Conservation (phyloP, 2,329 filamentous ascomycete species). For the Arthroderma sp. region DNA sequence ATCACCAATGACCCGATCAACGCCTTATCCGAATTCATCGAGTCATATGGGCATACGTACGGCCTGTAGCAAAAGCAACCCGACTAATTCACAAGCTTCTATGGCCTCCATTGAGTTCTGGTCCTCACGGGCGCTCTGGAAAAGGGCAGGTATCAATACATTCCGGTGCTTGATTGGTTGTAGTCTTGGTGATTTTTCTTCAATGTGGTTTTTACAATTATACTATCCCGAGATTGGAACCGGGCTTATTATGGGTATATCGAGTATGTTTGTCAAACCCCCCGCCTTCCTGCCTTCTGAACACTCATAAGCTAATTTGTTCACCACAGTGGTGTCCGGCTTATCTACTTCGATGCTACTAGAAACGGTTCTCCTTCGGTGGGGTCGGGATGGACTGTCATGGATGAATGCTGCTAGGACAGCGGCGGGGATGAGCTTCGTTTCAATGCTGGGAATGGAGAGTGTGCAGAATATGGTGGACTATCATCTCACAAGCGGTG, state of each 20-base stretch:
- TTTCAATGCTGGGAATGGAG: conserved; percentile 49
- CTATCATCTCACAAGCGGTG: conserved; percentile 41
- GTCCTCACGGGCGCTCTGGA: conserved; percentile 31
- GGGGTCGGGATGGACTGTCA: conserved; percentile 35
- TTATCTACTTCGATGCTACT: conserved; percentile 40
- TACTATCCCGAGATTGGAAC: conserved; percentile 36
- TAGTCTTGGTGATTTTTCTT: conserved; percentile 43
- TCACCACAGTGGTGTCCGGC: conserved; percentile 36
- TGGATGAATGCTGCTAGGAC: conserved; percentile 38
- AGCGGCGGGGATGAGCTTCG: conserved; percentile 45
- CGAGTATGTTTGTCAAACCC: conserved; percentile 27
- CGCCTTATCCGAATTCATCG: not conserved
- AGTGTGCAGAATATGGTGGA: conserved; percentile 42
- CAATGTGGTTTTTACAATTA: conserved; percentile 43
- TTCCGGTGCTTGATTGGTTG: conserved; percentile 44
- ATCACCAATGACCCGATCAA: not conserved
- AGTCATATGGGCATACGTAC: not conserved
- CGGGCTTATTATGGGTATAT: conserved; percentile 38
- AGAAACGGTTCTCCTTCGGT: conserved; percentile 39
- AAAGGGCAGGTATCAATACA: conserved; percentile 41
- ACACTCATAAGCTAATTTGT: not conserved
- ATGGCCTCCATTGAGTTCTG: conserved; percentile 19
- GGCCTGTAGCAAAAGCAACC: no score
- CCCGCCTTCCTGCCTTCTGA: not conserved
- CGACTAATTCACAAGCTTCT: not conserved